Base-by-base conservation (phyloP, 2,329 filamentous ascomycete genomes). In the Verticillium dahliae region DNA sequence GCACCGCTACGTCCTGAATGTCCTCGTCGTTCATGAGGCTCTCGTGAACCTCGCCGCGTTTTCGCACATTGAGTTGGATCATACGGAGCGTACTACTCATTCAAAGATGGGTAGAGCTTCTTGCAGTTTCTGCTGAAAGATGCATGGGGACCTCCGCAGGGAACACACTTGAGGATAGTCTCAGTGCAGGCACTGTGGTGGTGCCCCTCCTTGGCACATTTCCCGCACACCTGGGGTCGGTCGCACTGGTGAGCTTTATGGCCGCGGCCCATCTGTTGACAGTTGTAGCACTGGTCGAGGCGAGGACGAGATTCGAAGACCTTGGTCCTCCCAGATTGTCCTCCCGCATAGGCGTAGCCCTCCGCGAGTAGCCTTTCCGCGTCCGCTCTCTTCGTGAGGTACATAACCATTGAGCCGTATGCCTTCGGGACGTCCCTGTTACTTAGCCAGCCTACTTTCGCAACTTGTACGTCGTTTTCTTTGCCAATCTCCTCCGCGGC, bases 241-340 rank as follows among this genome's bases (percentile, higher is more conserved):
- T 64, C 67, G 58, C 65, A 73, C 52, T 71, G 59, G 60, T 66
- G 69, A 15, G 66, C 67, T 60, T 71, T 72, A 50, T 71, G 62
- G 52, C 52, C 52, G 52, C 31, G 22, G n/a, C 65, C 62, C 39
- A 71, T 66, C 60, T 70, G 60, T 63, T 72, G 63, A 59, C 66
- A 73, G 41, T 72, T 72, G 56, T 71, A 73, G 59, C 64, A 73
- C 67, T 72, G 63, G 34, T 65, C 61, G 37, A 66, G 68, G 61
- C 64, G 62, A 41, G 59, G 62, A 56, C 67, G 65, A 27, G 60
- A 65, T 58, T 22, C 18, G 18, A 22, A 22, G 18, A 22, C 18
- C 18, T 22, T 22, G 18, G 18, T 22, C 18, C 18, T 22, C 18
- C 18, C 18, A 22, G 18, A 22, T 22, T 22, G 18, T 22, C 18